Evolutionary conservation across 768 basidiomycete species (phyloP).

Genomic region (Termitomyces sp.): DNA sequence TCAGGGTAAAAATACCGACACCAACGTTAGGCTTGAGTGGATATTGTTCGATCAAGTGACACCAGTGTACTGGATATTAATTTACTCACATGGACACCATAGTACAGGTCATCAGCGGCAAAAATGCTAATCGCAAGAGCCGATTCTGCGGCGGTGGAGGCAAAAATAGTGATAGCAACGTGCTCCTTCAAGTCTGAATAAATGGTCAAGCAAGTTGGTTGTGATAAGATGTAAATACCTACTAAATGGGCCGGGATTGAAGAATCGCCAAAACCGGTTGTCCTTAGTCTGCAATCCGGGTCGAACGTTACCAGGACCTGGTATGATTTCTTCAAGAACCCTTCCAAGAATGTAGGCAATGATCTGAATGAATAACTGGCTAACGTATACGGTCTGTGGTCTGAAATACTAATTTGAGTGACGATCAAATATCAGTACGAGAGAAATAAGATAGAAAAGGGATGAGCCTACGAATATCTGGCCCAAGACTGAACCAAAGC

Average conservation of each 20-base stretch:
- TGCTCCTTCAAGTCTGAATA: constrained; percentile 46
- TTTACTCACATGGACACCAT: constrained; percentile 29
- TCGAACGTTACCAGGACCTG: constrained; percentile 24
- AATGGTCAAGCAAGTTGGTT: background rate
- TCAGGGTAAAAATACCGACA: constrained; percentile 8
- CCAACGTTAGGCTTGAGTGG: constrained; percentile 26
- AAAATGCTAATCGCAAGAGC: constrained; percentile 56
- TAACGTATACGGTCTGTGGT: constrained; percentile 27
- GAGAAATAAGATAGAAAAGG: background rate
- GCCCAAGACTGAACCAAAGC: constrained; percentile 47
- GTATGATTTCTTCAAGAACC: constrained; percentile 32
- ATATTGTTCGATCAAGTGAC: background rate
- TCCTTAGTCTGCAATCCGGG: constrained; percentile 22
- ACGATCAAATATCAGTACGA: background rate
- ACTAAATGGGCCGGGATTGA: constrained; percentile 63
- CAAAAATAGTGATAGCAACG: constrained; percentile 56
- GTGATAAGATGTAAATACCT: constrained; percentile 9
- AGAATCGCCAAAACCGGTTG: constrained; percentile 43
- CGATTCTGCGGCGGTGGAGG: constrained; percentile 52
- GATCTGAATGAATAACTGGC: constrained; percentile 44
- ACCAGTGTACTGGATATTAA: background rate
- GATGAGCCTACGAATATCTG: constrained; percentile 37
- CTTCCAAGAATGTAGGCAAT: constrained; percentile 47
- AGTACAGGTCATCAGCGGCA: constrained; percentile 45
- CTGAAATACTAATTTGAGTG: constrained; percentile 38